These are phyloP conservation scores for Trichoderma brevicompactum DNA, from an alignment of 2,329 filamentous ascomycete species.

Conservation along the genomic window DNA sequence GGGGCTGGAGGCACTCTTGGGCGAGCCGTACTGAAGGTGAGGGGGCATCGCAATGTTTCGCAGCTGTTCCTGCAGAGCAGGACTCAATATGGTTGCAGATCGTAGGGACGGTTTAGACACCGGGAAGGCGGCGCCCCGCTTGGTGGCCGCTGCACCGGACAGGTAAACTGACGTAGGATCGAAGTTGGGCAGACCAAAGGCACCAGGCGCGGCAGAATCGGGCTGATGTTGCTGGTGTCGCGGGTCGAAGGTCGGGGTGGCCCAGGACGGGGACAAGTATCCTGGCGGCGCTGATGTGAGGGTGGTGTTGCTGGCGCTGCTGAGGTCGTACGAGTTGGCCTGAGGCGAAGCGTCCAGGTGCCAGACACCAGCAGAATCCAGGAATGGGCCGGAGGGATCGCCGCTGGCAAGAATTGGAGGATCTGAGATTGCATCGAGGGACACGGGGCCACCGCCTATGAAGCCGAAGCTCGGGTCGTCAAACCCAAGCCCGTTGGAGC, in stretches of 20 bases:
- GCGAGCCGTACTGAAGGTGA: conserved; percentile 63
- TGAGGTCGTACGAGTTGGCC: conserved; percentile 52
- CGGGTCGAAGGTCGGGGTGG: conserved; percentile 41
- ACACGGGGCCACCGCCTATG: conserved; percentile 42
- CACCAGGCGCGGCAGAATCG: conserved; percentile 41
- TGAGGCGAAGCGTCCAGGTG: conserved; percentile 54
- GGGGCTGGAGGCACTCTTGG: conserved; percentile 62
- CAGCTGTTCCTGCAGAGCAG: conserved; percentile 64
- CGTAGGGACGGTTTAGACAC: conserved; percentile 41
- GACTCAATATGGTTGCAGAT: conserved; percentile 50
- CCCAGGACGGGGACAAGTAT: conserved; percentile 44
- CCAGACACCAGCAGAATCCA: conserved; percentile 47
- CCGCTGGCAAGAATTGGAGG: conserved; percentile 39
- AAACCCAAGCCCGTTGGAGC: conserved; percentile 49
- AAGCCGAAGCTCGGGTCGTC: conserved; percentile 49
- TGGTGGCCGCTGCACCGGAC: conserved; percentile 32
- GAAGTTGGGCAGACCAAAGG: conserved; percentile 42
- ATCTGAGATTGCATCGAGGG: conserved; percentile 40
- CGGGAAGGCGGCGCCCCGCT: conserved; percentile 36
- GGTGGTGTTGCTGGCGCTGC: conserved; percentile 44
- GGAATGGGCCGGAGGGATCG: conserved; percentile 44
- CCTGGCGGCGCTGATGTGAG: conserved; percentile 42
- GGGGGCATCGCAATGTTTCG: conserved; percentile 68
- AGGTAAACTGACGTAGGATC: conserved; percentile 44
- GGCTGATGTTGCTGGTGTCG: conserved; percentile 35